These are phyloP conservation scores for Chloropicon primus DNA, from an alignment of 139 green algal genomes.

Conservation along the genomic window DNA sequence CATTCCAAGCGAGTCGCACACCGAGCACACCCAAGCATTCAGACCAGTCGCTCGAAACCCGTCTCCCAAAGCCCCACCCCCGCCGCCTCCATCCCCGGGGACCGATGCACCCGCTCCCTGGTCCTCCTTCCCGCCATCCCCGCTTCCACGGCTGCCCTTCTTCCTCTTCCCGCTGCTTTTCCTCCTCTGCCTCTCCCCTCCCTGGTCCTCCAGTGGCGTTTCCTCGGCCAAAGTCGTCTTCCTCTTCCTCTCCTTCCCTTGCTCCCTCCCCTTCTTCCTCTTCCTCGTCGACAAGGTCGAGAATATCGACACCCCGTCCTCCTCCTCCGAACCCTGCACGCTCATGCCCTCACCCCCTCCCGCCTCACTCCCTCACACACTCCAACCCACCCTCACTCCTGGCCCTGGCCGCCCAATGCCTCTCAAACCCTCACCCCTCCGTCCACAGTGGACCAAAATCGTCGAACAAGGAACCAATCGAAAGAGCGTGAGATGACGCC, in stretches of 20 bases:
- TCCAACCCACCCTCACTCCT: no score
- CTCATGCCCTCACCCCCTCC: no score
- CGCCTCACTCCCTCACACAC: no score
- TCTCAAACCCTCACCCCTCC: no score
- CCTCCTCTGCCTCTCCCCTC: neutral
- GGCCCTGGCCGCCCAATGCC: no score
- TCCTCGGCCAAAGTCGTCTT: no score
- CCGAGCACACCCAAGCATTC: neutral
- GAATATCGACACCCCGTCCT: neutral
- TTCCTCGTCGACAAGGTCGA: neutral
- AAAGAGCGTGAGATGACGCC: no score
- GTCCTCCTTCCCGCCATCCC: neutral
- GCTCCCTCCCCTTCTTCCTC: neutral
- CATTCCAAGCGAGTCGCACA: slow-evolving; percentile 43
- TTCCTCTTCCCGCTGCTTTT: neutral
- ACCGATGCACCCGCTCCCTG: no score
- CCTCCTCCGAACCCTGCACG: neutral
- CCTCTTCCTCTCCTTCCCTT: neutral
- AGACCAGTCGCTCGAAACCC: neutral
- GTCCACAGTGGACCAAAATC: no score
- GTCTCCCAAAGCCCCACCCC: neutral
- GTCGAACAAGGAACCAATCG: no score
- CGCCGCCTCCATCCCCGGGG: neutral
- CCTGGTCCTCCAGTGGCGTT: neutral
- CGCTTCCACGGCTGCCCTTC: neutral